Base-by-base conservation (phyloP, 805 yeast species). In the Suhomyces sp. region DNA sequence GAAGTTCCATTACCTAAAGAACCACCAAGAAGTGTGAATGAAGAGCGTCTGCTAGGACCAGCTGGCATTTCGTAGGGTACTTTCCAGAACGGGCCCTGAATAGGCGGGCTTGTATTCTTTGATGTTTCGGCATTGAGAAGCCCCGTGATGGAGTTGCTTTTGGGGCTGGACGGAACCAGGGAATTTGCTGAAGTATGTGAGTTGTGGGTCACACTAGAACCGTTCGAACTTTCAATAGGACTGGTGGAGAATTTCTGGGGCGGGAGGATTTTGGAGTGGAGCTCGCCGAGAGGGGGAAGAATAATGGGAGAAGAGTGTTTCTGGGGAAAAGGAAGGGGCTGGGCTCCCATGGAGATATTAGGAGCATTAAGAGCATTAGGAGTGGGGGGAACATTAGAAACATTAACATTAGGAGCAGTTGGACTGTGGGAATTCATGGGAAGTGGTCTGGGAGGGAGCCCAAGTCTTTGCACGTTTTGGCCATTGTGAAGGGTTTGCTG, bases 1-100 rank as follows among this genome's bases (percentile, higher is more conserved):
- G 49, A 47, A 6, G 44, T 23, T 10, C 55, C 56, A 17, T 27
- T 33, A 2, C 56, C 55, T 22, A 50, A 23, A 13, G 45, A 36
- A 23, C 56, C 55, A n/a, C 51, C 52, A n/a, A 27, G 48, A 4
- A 27, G 12, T 47, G 60, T 36, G 58, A 60, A 31, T 47, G 62
- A 56, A 40, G 55, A 50, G 19, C 57, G 51, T 51, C 61, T 58
- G 29, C 58, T 57, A 7, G 62, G 45, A 40, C 23, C 27, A 12
- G 57, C 49, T 0, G 85, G 84, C 78, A 81, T 77, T 55, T 81
- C 84, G 60, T 80, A 80, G 6, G 86, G 86, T 4, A 81, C 86
- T 59, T 81, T 83, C 87, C 87, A 83, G 64, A 83, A 81, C 8
- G 79, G 80, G 8, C 70, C 71, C 54, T 70, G 75, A 41, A 73